Base-by-base conservation (phyloP, 2,329 filamentous ascomycete species). In the Aspergillus novoparasiticus region DNA sequence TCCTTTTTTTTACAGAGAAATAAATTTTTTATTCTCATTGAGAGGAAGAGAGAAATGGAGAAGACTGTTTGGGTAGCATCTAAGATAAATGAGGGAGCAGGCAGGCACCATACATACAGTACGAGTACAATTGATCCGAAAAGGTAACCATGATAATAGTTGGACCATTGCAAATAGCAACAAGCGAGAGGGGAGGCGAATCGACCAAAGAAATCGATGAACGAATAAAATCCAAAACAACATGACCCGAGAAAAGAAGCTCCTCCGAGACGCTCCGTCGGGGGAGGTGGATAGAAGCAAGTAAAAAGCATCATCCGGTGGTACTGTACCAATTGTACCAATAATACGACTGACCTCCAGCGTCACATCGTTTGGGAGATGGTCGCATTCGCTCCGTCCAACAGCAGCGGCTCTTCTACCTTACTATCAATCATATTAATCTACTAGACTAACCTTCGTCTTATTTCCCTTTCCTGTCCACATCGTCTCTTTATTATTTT, bases 361-460 rank as follows among this genome's bases (percentile, higher is more conserved):
- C 72, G 75, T 76, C 73, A 69, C 72, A 76, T 76, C 71, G 73
- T 65, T 70, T 74, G 68, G 64, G 70, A 71, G 69, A 75, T 73
- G 74, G 74, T 76, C 73, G 71, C 73, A 76, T 75, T 63, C 39
- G 61, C 66, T 69, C 62, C 62, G 57, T 66, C 62, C 59, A 55
- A 55, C 53, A 19, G 39, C 39, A 68, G 59, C 62, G 60, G 61
- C 58, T 59, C 59, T 57, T 57, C 51, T 48, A 56, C 41, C 56
- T 43, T 58, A 45, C 51, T 21, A 45, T 39, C 56, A 51, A 30
- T 56, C 41, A 48, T 51, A 28, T 19, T 32, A 53, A 32, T 53
- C 50, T n/a, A 21, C 21, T 21, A 46, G n/a, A 60, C 43, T 57
- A 55, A 28, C 45, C 41, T 19, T 58, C 55, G 14, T 59, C 45